Conservation (phyloP, 164 flowering plant species). For the Aristolochia fimbriata region DNA sequence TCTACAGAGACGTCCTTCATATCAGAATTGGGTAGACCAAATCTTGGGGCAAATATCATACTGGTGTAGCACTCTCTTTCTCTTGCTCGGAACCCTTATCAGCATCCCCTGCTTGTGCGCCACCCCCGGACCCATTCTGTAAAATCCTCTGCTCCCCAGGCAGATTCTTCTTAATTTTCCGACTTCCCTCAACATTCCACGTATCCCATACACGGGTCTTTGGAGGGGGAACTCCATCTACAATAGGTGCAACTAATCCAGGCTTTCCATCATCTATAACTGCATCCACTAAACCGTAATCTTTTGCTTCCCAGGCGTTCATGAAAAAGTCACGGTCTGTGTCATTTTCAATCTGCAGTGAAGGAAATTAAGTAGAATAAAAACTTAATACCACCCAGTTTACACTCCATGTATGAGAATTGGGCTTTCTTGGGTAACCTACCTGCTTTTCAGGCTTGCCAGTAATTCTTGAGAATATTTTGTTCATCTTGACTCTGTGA, state of each 20-base stretch:
- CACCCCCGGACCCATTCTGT: conserved; percentile 24
- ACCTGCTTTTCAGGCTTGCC: conserved; percentile 88
- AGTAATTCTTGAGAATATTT: conserved; percentile 76
- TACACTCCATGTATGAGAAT: background rate
- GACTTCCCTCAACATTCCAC: conserved; percentile 59
- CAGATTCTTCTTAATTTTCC: conserved; percentile 41
- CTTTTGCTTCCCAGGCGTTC: conserved; percentile 87
- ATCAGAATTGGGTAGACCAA: no score
- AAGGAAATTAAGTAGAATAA: background rate
- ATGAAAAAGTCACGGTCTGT: conserved; percentile 79
- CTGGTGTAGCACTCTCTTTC: conserved; percentile 27
- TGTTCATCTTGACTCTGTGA: conserved; percentile 73
- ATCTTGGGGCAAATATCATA: conserved; percentile 7
- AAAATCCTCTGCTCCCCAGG: conserved; percentile 62
- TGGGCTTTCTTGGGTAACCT: background rate
- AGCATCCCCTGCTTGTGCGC: conserved; percentile 21
- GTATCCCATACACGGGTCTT: conserved; percentile 48
- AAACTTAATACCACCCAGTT: background rate
- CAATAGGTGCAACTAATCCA: conserved; percentile 81
- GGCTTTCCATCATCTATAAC: conserved; percentile 94
- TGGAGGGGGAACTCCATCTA: conserved; percentile 67
- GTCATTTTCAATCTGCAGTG: conserved; percentile 62
- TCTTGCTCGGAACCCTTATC: conserved; percentile 23
- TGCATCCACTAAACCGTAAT: conserved; percentile 78
- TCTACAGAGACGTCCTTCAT: no score